Evolutionary conservation across 805 yeast genomes (phyloP), one percentile per base, ranked within the genome.

Genomic region (Kodamaea jinghongensis): DNA sequence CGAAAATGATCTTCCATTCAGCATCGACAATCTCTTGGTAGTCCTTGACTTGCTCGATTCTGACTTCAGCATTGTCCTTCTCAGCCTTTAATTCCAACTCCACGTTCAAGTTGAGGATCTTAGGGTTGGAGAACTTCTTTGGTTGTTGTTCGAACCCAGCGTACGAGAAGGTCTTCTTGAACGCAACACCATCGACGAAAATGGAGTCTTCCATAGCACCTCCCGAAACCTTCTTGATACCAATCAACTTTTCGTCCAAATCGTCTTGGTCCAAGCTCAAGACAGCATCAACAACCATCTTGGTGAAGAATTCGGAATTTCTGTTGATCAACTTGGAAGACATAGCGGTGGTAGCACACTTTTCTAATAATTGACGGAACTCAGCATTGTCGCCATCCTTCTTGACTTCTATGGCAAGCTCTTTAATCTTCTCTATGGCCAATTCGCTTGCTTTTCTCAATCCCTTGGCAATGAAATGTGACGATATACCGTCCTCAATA

Each of bases 131-230:
- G 60, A 93, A 88, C 38, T 61, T 65, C 65, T 93, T 93, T 37
- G 99, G 99, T 66, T 93, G 99, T 71, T 93, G 99, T 66, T 93
- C 99, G 61, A 93, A 93, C 2, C 99, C 99, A 34, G 99, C 99
- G 55, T 93, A 93, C 17, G 97, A 84, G 56, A 93, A 93, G 0
- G 99, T 90, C 70, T 93, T 93, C 58, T 93, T 88, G 67, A 93
- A 93, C 3, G 97, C 99, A 45, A 93, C 98, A 58, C 99, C 99
- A 52, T 86, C 78, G 38, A 93, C 78, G 52, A 89, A 86, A 46
- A 80, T 58, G 8, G 97, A 85, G 55, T 93, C 98, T 60, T 91
- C 96, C 80, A 93, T 84, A 36, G 90, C 86, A 44, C 99, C 99
- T 52, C 99, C 99, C 8, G 96, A 79, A 40, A 93, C 86, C 64